Percentiles rank a stretch among this genome's conserved stretches.
Evolutionary conservation across 495 filamentous ascomycete species (phyloP).

Genomic region (Penicillium canariense): DNA sequence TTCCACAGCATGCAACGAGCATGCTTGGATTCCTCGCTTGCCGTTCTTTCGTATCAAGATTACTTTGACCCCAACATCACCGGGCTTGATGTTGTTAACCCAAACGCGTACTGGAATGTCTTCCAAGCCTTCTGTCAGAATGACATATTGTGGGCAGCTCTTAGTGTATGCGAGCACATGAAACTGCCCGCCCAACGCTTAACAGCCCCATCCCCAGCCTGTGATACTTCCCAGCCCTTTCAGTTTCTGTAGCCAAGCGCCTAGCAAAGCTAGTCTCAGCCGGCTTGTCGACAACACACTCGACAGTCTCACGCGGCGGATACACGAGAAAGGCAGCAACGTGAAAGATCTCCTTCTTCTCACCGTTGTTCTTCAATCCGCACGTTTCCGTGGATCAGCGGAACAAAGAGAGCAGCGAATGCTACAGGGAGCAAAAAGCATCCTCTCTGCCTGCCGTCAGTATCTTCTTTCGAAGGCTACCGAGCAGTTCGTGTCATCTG

Average conservation of each 20-base stretch:
- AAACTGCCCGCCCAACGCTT: slow-evolving; percentile 1
- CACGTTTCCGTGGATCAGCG: slow-evolving; percentile 17
- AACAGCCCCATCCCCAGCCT: background rate
- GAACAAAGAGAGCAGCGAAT: slow-evolving; percentile 17
- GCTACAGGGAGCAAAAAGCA: slow-evolving; percentile 23
- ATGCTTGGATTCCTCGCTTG: slow-evolving; percentile 22
- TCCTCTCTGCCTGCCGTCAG: slow-evolving; percentile 22
- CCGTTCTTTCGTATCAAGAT: slow-evolving; percentile 27
- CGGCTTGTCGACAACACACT: slow-evolving; percentile 24
- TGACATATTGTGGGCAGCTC: slow-evolving; percentile 25
- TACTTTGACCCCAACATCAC: slow-evolving; percentile 25
- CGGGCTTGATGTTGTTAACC: slow-evolving; percentile 15
- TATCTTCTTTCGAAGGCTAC: slow-evolving; percentile 14
- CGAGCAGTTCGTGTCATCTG: background rate
- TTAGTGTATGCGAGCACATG: slow-evolving; percentile 27
- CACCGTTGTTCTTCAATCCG: slow-evolving; percentile 23
- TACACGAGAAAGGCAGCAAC: slow-evolving; percentile 21
- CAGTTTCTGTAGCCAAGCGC: background rate
- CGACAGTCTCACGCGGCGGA: slow-evolving; percentile 21
- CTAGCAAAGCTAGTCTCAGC: slow-evolving; percentile 22
- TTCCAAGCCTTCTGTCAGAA: slow-evolving; percentile 26
- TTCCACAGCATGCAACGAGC: slow-evolving; percentile 14
- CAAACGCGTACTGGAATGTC: slow-evolving; percentile 22
- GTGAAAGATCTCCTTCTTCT: slow-evolving; percentile 31
- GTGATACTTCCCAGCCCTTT: background rate